Base-by-base conservation (phyloP, 176 grass and related monocot species). In the Oryza rufipogon region DNA sequence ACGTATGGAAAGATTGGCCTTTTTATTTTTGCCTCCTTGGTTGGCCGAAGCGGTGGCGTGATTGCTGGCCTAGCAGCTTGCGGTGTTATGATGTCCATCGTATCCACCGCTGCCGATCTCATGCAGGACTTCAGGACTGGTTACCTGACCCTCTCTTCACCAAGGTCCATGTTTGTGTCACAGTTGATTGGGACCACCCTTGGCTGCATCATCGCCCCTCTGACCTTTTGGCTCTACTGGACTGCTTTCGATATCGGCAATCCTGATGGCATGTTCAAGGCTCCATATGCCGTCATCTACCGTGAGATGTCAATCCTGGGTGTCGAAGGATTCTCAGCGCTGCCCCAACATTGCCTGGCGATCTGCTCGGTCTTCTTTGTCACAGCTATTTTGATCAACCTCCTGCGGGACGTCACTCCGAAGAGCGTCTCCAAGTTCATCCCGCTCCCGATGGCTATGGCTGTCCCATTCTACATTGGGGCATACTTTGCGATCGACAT, bases 51-150 rank as follows among this genome's bases (percentile, higher is more conserved):
- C 61, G 94, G 94, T 2, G 91, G 94, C 41, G 94, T 94, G 26
- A 94, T 97, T 45, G 94, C 91, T 4, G 94, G 94, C 17, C 66
- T 97, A 28, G 94, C 89, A 46, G 89, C 91, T 46, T 97, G 91
- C 38, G 94, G 94, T 86, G 91, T 97, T 34, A 97, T 97, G 89
- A 97, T 94, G 89, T 90, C 94, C 23, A 94, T 97, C 2, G 89
- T 97, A 4, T 90, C 94, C 15, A 97, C 94, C 17, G 94, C 89
- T 39, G 89, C 94, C 6, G 94, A 97, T 90, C 91, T 97, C 41
- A 97, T 97, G 94, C 94, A 97, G 82, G 94, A 97, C 85, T 97
- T 97, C 82, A 97, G 93, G 88, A 97, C 94, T 1, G 94, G 94
- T 16, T 97, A 97, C 64, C 81, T 97, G n/a, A 97, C 94, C 25